Evolutionary conservation across 805 yeast genomes (phyloP).

Genomic region (Ogataea methanolica): DNA sequence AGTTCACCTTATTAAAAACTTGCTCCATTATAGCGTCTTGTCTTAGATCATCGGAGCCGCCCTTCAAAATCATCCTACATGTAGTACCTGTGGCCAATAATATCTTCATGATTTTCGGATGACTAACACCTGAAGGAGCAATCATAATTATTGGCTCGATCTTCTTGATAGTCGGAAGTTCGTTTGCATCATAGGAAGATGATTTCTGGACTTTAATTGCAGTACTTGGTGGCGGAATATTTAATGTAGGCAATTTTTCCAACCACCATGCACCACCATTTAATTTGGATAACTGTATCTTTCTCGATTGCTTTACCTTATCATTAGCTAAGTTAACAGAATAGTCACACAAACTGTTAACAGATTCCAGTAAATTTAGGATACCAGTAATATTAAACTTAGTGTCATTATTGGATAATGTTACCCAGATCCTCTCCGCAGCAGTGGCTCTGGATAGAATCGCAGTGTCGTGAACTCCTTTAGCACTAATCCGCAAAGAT

Average conservation of each 20-base stretch:
- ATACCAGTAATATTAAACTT: conserved; percentile 8
- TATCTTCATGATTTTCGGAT: conserved; percentile 73
- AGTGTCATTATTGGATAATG: conserved; percentile 22
- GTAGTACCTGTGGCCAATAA: conserved; percentile 50
- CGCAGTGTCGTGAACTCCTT: conserved; percentile 31
- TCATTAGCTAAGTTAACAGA: conserved; percentile 47
- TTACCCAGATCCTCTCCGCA: conserved; percentile 45
- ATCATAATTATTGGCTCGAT: conserved; percentile 46
- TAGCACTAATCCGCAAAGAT: conserved; percentile 43
- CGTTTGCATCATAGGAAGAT: conserved; percentile 34
- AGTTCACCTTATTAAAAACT: conserved; percentile 83
- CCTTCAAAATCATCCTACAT: conserved; percentile 66
- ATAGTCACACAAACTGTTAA: conserved; percentile 48
- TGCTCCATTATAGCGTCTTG: conserved; percentile 99
- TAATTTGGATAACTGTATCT: conserved; percentile 31
- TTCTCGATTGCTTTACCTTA: conserved; percentile 33
- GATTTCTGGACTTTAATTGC: conserved; percentile 37
- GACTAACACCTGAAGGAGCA: conserved; percentile 82
- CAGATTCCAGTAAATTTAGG: conserved; percentile 32
- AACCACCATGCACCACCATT: conserved; percentile 57
- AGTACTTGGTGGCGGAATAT: conserved; percentile 67
- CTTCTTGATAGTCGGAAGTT: conserved; percentile 30
- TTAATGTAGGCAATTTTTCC: conserved; percentile 35
- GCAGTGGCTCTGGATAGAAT: conserved; percentile 45
- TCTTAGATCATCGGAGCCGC: conserved; percentile 85